Conservation (phyloP, 495 filamentous ascomycete species). For the Penicillium fimorum region DNA sequence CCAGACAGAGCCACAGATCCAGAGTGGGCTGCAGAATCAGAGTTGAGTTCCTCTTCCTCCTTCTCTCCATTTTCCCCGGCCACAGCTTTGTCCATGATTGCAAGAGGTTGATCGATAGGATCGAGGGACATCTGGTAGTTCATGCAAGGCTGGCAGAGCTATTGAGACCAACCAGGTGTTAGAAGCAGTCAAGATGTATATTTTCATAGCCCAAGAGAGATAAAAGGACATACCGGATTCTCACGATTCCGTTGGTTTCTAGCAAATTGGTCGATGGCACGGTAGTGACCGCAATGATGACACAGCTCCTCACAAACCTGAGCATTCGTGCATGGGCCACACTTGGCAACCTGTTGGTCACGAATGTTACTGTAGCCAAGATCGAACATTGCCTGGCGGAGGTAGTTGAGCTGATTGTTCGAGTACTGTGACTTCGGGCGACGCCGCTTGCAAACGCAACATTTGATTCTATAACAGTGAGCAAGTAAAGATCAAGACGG, state of each 20-base stretch:
- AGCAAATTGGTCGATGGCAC: slow-evolving; percentile 2
- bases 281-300: not conserved
- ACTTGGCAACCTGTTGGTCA: slow-evolving; percentile 3
- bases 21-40: not conserved
- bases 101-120: not conserved
- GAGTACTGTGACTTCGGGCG: slow-evolving; percentile 1
- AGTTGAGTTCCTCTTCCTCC: not conserved
- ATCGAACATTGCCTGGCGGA: not conserved
- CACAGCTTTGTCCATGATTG: not conserved
- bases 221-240: not conserved
- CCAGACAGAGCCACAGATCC: not conserved
- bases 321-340: slow-evolving; percentile 1
- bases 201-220: too few relatives aligned
- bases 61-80: not conserved
- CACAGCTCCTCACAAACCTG: slow-evolving; percentile 1
- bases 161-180: not conserved
- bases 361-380: not conserved
- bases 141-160: slow-evolving; percentile 12
- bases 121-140: slow-evolving; percentile 8
- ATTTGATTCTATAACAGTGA: slow-evolving; percentile 6
- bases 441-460: slow-evolving; percentile 6
- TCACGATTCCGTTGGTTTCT: slow-evolving; percentile 4
- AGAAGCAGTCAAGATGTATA: not conserved
- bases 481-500: not conserved
- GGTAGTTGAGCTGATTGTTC: slow-evolving; percentile 5